Conservation (phyloP, 805 yeast genomes). For the Starmera caribaea region DNA sequence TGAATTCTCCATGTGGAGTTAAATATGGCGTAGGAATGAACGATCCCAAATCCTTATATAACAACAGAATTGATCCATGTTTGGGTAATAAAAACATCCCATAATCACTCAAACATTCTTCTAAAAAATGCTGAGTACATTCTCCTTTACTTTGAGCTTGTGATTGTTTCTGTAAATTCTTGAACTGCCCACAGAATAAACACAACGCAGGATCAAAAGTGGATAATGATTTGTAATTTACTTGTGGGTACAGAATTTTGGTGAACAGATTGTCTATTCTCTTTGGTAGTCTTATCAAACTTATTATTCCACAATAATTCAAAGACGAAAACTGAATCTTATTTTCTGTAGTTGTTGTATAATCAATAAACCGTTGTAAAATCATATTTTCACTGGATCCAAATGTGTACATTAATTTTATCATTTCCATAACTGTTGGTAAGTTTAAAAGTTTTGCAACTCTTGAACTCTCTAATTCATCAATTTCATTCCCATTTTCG, state of each 20-base stretch:
- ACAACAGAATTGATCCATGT: conserved; percentile 50
- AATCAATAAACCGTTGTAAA: conserved; percentile 9
- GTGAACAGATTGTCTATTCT: conserved; percentile 64
- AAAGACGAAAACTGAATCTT: conserved; percentile 19
- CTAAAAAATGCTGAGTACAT: conserved; percentile 61
- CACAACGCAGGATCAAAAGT: conserved; percentile 76
- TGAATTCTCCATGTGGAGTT: conserved; percentile 80
- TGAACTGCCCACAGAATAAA: conserved; percentile 63
- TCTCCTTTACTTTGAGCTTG: conserved; percentile 57
- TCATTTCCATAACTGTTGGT: conserved; percentile 24
- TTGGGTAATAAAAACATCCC: conserved; percentile 72
- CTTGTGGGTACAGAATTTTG: conserved; percentile 37
- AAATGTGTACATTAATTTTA: conserved; percentile 5
- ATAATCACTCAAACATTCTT: conserved; percentile 53
- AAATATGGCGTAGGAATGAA: conserved; percentile 77
- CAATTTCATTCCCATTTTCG: conserved; percentile 14
- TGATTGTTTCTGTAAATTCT: conserved; percentile 56
- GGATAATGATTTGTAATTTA: conserved; percentile 28
- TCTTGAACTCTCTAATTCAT: conserved; percentile 41
- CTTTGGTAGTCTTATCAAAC: conserved; percentile 53
- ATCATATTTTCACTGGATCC: conserved; percentile 18
- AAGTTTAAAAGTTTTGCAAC: conserved; percentile 41
- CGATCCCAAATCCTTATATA: conserved; percentile 73
- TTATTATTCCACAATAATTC: conserved; percentile 59
- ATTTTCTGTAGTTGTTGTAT: conserved; percentile 13